Evolutionary conservation across 2,329 filamentous ascomycete genomes (phyloP).

Genomic region (Biscogniauxia mediterranea): DNA sequence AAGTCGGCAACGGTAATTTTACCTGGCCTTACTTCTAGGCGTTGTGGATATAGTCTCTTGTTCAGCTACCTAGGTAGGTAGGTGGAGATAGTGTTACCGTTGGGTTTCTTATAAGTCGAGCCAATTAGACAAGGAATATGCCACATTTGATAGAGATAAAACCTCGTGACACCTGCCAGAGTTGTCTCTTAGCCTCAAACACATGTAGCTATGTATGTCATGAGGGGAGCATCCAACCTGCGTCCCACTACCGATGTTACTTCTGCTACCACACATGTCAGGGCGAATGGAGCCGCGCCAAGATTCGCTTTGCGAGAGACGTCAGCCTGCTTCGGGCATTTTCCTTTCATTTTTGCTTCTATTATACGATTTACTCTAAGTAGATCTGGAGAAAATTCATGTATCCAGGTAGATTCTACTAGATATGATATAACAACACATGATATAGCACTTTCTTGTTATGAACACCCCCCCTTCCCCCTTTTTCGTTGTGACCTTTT

Average conservation of each 20-base stretch:
- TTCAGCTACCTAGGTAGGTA: not conserved
- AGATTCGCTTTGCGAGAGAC: not conserved
- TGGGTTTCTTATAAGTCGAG: not conserved
- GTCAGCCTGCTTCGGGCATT: not conserved
- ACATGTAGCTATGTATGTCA: not conserved
- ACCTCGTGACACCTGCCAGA: slow-evolving; percentile 22
- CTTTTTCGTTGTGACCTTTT: too few relatives aligned
- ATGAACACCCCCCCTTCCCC: not conserved
- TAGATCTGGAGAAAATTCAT: too few relatives aligned
- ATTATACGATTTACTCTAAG: not conserved
- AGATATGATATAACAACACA: too few relatives aligned
- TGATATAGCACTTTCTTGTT: not conserved
- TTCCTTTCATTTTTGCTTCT: not conserved
- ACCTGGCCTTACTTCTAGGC: not conserved
- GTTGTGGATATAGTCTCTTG: not conserved
- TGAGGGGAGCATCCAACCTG: slow-evolving; percentile 1
- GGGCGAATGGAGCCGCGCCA: not conserved
- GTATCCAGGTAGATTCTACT: too few relatives aligned
- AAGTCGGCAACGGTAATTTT: not conserved
- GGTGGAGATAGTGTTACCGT: not conserved
- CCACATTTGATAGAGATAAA: slow-evolving; percentile 13
- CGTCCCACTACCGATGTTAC: slow-evolving; percentile 10
- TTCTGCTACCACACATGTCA: not conserved
- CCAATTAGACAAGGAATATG: slow-evolving; percentile 5
- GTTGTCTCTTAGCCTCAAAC: slow-evolving; percentile 23